Evolutionary conservation across 169 alveolate genomes (phyloP).

Genomic region (Plasmodium sp.): DNA sequence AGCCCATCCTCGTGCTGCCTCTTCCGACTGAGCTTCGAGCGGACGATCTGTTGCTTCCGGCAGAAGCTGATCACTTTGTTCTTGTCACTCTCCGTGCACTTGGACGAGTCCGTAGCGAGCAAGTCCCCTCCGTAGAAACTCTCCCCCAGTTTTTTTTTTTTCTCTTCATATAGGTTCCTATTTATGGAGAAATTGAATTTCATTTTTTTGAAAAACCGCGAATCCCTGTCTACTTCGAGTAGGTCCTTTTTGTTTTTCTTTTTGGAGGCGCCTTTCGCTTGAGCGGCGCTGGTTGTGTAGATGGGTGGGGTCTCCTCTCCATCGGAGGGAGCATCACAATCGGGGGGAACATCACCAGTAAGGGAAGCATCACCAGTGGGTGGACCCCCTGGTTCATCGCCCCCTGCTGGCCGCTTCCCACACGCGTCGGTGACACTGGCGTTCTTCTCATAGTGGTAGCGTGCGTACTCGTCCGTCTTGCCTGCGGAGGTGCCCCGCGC

Average conservation of each 20-base stretch:
- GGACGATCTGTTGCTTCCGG: constrained; percentile 29
- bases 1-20: constrained; percentile 20
- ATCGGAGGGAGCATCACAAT: neutral
- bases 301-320: neutral
- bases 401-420: neutral
- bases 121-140: constrained; percentile 45
- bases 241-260: constrained; percentile 4
- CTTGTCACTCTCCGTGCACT: constrained; percentile 41
- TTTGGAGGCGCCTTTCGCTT: neutral
- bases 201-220: constrained; percentile 38
- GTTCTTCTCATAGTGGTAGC: constrained; percentile 30
- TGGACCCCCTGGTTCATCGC: neutral
- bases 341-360: too few relatives aligned
- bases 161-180: constrained; percentile 46
- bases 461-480: constrained; percentile 21
- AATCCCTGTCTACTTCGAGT: constrained; percentile 25
- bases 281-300: constrained; percentile 41
- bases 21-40: constrained; percentile 53
- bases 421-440: neutral
- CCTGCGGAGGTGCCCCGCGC: constrained; percentile 38
- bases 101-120: constrained; percentile 4
- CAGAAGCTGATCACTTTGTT: constrained; percentile 31
- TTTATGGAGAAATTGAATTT: constrained; percentile 60
- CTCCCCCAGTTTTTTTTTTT: constrained; percentile 5
- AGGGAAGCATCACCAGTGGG: too few relatives aligned